Evolutionary conservation across 116 monocot species (phyloP).

Genomic region (Posidonia oceanica): DNA sequence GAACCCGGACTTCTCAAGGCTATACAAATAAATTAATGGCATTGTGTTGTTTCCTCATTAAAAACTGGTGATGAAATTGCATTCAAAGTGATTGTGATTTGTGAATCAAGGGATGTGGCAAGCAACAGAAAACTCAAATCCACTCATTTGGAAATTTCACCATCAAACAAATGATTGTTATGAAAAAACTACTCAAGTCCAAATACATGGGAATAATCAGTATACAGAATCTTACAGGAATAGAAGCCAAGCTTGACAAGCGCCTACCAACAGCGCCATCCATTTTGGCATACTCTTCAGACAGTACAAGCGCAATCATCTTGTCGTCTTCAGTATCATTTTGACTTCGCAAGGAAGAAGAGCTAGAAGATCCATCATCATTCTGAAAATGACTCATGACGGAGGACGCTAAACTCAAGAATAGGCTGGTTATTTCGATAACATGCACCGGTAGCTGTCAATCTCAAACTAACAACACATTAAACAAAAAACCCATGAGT

Average conservation of each 20-base stretch:
- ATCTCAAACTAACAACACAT: background rate
- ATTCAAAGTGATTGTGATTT: too few relatives aligned
- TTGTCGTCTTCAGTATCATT: slow-evolving; percentile 61
- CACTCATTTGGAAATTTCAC: too few relatives aligned
- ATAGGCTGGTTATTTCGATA: background rate
- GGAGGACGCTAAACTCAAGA: background rate
- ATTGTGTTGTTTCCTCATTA: too few relatives aligned
- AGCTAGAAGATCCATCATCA: slow-evolving; percentile 52
- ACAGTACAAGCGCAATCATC: slow-evolving; percentile 84
- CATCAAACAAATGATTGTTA: too few relatives aligned
- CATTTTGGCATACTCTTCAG: slow-evolving; percentile 85
- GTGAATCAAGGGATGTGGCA: too few relatives aligned
- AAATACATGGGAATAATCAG: too few relatives aligned
- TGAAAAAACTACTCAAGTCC: too few relatives aligned
- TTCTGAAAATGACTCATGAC: slow-evolving; percentile 17
- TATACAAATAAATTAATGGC: too few relatives aligned
- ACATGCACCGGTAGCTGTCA: background rate
- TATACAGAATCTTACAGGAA: slow-evolving; percentile 45
- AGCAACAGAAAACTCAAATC: too few relatives aligned
- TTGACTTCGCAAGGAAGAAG: slow-evolving; percentile 41
- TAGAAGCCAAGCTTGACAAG: slow-evolving; percentile 58
- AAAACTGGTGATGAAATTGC: too few relatives aligned
- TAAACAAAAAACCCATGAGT: too few relatives aligned
- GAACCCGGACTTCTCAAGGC: too few relatives aligned
- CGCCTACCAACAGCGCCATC: slow-evolving; percentile 68